A percentile compares a stretch with the other conserved stretches of the same genome.
These are phyloP conservation scores for Apiospora rasikravindrae DNA, from an alignment of 2,329 filamentous ascomycete genomes.

Conservation along the genomic window DNA sequence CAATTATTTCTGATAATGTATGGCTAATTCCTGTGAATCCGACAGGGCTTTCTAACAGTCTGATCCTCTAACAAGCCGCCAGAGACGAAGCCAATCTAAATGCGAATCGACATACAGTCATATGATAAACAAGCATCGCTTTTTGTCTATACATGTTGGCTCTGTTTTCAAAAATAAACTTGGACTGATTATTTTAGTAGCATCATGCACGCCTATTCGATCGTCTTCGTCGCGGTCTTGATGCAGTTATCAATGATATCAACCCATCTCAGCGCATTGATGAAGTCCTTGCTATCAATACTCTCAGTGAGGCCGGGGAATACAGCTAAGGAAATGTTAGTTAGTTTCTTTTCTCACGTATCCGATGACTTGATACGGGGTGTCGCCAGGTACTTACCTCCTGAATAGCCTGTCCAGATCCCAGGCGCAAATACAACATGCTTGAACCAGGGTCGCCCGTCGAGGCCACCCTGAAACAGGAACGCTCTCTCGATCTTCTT, in stretches of 20 bases:
- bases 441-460: slow-evolving; percentile 87
- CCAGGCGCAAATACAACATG: slow-evolving; percentile 93
- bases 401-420: slow-evolving; percentile 88
- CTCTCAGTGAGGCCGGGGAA: slow-evolving; percentile 68
- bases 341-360: slow-evolving; percentile 26
- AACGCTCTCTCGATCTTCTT: slow-evolving; percentile 85
- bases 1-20: neutral
- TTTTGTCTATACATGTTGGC: neutral
- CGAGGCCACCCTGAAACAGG: slow-evolving; percentile 75
- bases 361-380: neutral
- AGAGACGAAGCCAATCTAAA: neutral
- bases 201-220: slow-evolving; percentile 25
- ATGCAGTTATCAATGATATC: slow-evolving; percentile 61
- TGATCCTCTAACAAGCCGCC: neutral
- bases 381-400: slow-evolving; percentile 54
- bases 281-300: slow-evolving; percentile 64
- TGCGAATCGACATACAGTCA: neutral
- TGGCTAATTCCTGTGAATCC: neutral
- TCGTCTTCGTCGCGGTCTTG: slow-evolving; percentile 49
- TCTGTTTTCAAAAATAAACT: neutral
- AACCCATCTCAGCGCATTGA: slow-evolving; percentile 63
- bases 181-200: neutral
- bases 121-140: neutral
- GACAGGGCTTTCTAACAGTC: neutral
- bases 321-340: slow-evolving; percentile 49